Conservation (phyloP, 1,139 yeast species). For the Saccharomyces hybrid region DNA sequence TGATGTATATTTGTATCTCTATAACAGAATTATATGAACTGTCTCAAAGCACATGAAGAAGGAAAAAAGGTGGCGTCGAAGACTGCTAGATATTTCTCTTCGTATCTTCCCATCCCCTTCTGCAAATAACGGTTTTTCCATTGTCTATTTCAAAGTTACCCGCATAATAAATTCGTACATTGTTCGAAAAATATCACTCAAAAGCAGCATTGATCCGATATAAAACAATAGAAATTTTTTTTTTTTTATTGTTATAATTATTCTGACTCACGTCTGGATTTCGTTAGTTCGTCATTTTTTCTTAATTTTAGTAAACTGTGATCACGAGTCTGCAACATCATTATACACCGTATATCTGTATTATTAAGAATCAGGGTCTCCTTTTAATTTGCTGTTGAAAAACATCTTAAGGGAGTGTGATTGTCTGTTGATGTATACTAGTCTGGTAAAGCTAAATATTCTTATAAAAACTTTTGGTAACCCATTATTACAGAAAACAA, state of each 20-base stretch:
- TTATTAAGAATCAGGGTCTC: not conserved
- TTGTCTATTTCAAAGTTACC: not conserved
- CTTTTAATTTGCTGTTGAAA: not conserved
- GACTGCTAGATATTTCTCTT: not conserved
- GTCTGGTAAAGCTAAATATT: not conserved
- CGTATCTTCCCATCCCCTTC: not conserved
- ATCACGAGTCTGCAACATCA: not conserved
- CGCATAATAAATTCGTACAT: not conserved
- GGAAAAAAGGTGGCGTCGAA: not conserved
- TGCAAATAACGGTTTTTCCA: not conserved
- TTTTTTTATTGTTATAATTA: not conserved
- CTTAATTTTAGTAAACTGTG: not conserved
- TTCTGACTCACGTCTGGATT: not conserved
- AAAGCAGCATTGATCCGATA: not conserved
- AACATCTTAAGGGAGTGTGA: not conserved
- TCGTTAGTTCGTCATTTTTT: not conserved
- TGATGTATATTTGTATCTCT: constrained; percentile 1
- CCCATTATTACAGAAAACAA: not conserved
- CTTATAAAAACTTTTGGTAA: not conserved
- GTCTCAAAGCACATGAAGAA: not conserved
- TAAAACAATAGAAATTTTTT: not conserved
- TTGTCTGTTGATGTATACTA: not conserved
- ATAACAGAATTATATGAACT: not conserved
- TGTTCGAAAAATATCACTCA: not conserved
- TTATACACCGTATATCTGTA: not conserved